Percentiles rank a stretch among this genome's conserved stretches.
These are phyloP conservation scores for Irpex rosettiformis DNA, from an alignment of 1,284 basidiomycete species.

Conservation along the genomic window DNA sequence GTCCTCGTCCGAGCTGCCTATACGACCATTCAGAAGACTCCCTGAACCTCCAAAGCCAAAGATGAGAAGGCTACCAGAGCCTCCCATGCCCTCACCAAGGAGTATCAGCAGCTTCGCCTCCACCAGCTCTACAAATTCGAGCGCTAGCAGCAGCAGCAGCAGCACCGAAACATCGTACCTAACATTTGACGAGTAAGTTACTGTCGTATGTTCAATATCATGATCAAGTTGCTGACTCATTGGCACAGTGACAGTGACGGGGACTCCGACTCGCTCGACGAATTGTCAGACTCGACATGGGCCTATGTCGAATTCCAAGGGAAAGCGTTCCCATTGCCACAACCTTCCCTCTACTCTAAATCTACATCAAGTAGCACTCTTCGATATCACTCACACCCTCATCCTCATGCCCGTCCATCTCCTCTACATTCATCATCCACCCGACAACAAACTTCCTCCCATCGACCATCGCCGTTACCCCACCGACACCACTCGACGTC, in stretches of 20 bases:
- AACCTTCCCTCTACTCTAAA: neutral
- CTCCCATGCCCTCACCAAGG: neutral
- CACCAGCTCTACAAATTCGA: neutral
- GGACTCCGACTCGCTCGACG: constrained; percentile 10
- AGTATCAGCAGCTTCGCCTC: neutral
- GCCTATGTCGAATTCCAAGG: constrained; percentile 5
- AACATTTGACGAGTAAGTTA: constrained; percentile 12
- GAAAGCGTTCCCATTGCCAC: neutral
- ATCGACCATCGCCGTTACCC: neutral
- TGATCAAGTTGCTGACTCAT: neutral
- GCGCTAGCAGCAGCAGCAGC: neutral
- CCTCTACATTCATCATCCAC: neutral
- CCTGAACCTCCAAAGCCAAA: neutral
- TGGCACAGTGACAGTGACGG: constrained; percentile 10
- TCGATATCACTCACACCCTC: neutral
- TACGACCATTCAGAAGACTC: neutral
- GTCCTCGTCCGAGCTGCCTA: neutral
- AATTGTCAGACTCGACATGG: constrained; percentile 8
- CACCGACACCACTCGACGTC: too few species aligned
- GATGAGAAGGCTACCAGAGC: neutral
- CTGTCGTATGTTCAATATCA: neutral
- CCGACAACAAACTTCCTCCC: neutral
- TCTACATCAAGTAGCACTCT: neutral
- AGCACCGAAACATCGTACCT: constrained; percentile 9
- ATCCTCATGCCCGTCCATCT: neutral